Percentiles rank a stretch among this genome's conserved stretches.
phyloP scores from a whole-genome alignment of 73 alveolate genomes.

The Paramecium sexaurelia region DNA sequence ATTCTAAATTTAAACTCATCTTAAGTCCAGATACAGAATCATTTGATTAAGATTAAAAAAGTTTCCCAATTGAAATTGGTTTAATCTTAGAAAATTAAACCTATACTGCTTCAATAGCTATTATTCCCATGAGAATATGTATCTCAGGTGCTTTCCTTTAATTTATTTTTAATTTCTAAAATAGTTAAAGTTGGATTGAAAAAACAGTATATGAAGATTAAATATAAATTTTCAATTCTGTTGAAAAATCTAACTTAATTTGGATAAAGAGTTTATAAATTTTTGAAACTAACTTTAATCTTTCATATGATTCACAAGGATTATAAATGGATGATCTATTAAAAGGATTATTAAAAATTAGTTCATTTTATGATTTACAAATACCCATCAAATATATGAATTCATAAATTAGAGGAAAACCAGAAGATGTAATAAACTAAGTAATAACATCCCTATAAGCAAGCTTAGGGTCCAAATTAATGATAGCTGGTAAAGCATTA shows the following conservation, averaged over 20 bases:
- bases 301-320: slow-evolving; percentile 38
- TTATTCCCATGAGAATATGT: slow-evolving; percentile 11
- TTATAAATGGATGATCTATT: neutral
- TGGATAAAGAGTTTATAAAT: neutral
- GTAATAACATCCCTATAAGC: neutral
- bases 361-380: slow-evolving; percentile 31
- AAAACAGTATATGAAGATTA: neutral
- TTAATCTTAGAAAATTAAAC: neutral
- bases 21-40: neutral
- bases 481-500: neutral
- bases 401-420: neutral
- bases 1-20: slow-evolving; percentile 12
- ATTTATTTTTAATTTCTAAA: neutral
- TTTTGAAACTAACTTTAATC: neutral
- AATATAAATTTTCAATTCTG: neutral
- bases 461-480: neutral
- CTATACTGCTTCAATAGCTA: neutral
- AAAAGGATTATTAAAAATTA: neutral
- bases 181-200: neutral
- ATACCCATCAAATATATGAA: neutral
- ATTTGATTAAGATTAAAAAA: neutral
- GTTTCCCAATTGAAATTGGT: neutral
- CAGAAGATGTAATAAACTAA: neutral
- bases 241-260: neutral
- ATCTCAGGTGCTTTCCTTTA: neutral